Base-by-base conservation (phyloP, 2,329 filamentous ascomycete species). In the Xylaria sp. region DNA sequence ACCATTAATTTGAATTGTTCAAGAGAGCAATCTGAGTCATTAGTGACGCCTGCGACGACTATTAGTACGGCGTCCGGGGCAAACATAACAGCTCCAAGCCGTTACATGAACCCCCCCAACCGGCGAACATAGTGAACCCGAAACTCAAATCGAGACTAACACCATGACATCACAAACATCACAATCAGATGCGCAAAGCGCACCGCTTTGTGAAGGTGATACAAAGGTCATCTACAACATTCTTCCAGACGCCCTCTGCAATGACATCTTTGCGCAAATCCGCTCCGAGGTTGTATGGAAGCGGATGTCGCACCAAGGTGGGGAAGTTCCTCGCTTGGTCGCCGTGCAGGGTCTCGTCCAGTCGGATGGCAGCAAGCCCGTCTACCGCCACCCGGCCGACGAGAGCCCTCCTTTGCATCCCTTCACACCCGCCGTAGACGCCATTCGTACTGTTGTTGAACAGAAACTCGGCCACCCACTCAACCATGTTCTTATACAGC, bases 331-430 rank as follows among this genome's bases (percentile, higher is more conserved):
- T 45, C 88, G 95, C 38, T 85, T 97, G 2, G 92, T 98, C 6
- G 93, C 92, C 51, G 93, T 96, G 19, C 94, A 98, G 75, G 95
- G 94, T 3, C 80, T 84, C 15, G 80, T 93, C 31, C 82, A 82
- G 40, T 73, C 81, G 0, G 88, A 94, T 70, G 92, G 91, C 17
- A 89, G 83, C 67, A 89, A 91, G 75, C 95, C 95, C 21, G 84
- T 98, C n/a, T 99, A 99, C 76, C 90, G 95, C 14, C 95, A 98
- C 76, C 95, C 95, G 46, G 87, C 92, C 3, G 95, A 99, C 73
- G 91, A 96, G 74, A 92, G 91, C 0, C 90, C 94, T 0, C 88
- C 91, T 0, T 77, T 97, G 14, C 79, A 89, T 0, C 82, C 88
- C 1, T 98, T 97, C 77, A 91, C 92, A 0, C 81, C 87, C 0